Base-by-base conservation (phyloP, 2,329 filamentous ascomycete species). In the Rugonectria rugulosa region DNA sequence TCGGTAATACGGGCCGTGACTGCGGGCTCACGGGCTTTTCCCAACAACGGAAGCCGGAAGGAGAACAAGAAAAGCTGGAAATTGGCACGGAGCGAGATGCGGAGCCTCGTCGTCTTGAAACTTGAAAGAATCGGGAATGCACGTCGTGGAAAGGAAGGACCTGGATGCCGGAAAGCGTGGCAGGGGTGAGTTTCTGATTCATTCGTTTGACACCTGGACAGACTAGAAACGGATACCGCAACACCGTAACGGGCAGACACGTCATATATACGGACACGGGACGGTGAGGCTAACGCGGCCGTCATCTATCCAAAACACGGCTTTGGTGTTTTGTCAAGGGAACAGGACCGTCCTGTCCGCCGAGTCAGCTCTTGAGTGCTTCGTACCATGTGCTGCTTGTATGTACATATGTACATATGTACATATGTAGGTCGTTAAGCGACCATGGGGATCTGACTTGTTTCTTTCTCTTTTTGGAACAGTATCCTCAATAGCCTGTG, bases 81-180 rank as follows among this genome's bases (percentile, higher is more conserved):
- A 67, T 66, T 66, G 41, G 61, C 57, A 61, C 59, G 62, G 63
- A 38, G 51, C 21, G 40, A 31, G 45, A 52, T 52, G 45, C 53
- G 27, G 48, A 45, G 42, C 17, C 38, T 21, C 23, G 26, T 24
- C 48, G n/a, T n/a, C n/a, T n/a, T n/a, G n/a, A n/a, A n/a, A n/a
- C n/a, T n/a, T 43, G 38, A 42, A 31, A 43, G 46, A 48, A 54
- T 51, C 24, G 24, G 57, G 53, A 57, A 55, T 42, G 55, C 38
- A 51, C 24, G 15, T 49, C 46, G 41, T 48, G 27, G 31, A n/a
- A n/a, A n/a, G n/a, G n/a, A n/a, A n/a, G 19, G 21, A 41, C 26
- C 40, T 52, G 42, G 26, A n/a, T n/a, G n/a, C n/a, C 37, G 32
- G 31, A 47, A 31, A 27, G 14, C 21, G 17, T 24, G 46, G n/a